phyloP scores from a whole-genome alignment of 2,329 filamentous ascomycete genomes.

The Epichloe brachyelytri region DNA sequence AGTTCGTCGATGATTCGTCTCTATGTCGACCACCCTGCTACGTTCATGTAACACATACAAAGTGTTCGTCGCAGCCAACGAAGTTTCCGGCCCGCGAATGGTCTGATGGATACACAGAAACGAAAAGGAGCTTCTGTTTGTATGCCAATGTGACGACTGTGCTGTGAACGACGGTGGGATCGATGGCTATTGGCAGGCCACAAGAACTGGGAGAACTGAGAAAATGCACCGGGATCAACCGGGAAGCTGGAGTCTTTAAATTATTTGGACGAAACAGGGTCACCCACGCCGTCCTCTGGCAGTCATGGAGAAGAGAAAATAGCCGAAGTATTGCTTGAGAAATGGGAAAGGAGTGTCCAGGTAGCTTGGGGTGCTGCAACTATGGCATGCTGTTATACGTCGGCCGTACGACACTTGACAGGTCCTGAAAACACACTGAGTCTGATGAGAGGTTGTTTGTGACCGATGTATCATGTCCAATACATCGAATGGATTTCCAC shows the following conservation, averaged over 20 bases:
- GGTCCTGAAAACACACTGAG: constrained; percentile 3
- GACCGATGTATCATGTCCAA: neutral
- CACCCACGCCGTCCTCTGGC: neutral
- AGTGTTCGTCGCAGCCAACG: constrained; percentile 1
- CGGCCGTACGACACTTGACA: constrained; percentile 6
- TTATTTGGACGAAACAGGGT: neutral
- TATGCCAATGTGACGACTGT: neutral
- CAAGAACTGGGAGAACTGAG: neutral
- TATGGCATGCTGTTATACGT: constrained; percentile 8
- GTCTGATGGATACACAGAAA: constrained; percentile 1
- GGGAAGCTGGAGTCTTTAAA: neutral
- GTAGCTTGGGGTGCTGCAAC: constrained; percentile 1
- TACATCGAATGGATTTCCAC: constrained; percentile 3
- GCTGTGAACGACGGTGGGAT: neutral
- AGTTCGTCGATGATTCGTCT: neutral
- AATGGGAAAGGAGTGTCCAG: neutral
- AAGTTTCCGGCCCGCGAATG: constrained; percentile 2
- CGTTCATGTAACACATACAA: constrained; percentile 1
- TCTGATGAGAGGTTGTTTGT: constrained; percentile 7
- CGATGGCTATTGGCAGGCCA: neutral
- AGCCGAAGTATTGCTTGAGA: constrained; percentile 4
- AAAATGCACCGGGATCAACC: neutral
- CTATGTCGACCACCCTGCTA: neutral
- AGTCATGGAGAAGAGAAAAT: neutral
- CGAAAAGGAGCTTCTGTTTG: constrained; percentile 1